Percentiles rank a stretch among this genome's conserved stretches.
phyloP scores from a whole-genome alignment of 306 rosid genomes.

The Dalbergia cochinchinensis region DNA sequence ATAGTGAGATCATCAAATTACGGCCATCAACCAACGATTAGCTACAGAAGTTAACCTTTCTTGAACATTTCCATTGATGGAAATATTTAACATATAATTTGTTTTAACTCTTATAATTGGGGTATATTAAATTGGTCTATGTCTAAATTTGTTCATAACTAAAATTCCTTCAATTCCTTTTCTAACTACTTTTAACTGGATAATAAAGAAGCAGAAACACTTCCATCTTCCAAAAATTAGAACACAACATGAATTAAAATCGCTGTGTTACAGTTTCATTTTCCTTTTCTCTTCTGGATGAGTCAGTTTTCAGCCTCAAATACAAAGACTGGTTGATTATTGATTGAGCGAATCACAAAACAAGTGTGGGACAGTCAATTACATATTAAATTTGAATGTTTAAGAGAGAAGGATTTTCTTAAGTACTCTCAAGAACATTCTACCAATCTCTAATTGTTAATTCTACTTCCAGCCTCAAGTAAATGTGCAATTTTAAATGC shows the following conservation, averaged over 20 bases:
- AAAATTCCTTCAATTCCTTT: no score
- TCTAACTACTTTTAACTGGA: background rate
- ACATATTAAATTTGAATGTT: background rate
- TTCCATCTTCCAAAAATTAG: background rate
- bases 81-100: background rate
- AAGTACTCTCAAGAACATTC: no score
- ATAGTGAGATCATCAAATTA: conserved; percentile 43
- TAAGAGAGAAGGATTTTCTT: no score
- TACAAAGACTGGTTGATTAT: background rate
- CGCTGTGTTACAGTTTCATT: background rate
- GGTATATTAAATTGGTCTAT: no score
- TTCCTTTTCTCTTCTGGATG: background rate
- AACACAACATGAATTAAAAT: background rate
- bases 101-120: no score
- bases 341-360: background rate
- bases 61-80: background rate
- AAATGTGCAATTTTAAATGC: no score
- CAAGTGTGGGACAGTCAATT: background rate
- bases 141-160: no score
- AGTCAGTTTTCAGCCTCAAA: background rate
- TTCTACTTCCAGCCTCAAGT: no score
- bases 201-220: background rate
- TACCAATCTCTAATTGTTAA: no score
- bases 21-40: conserved; percentile 7
- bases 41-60: background rate